These are phyloP conservation scores for Ophiostoma himal-ulmi DNA, from an alignment of 2,329 filamentous ascomycete genomes.

Conservation along the genomic window DNA sequence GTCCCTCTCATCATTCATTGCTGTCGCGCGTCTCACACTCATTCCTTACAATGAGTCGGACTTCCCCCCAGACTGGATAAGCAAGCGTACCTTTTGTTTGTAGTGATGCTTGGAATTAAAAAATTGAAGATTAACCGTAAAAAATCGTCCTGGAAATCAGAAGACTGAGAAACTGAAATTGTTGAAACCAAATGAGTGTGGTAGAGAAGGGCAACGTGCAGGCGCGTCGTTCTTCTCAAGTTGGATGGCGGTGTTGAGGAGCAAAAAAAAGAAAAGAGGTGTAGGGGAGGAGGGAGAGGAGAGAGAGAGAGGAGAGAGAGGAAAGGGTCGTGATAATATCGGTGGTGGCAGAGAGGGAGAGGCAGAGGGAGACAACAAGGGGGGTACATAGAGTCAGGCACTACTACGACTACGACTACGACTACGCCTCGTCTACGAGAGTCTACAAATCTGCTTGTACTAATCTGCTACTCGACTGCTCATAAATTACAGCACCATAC, in stretches of 20 bases:
- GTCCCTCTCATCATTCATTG: neutral
- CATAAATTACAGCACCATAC: neutral
- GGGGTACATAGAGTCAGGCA: neutral
- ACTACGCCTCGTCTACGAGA: neutral
- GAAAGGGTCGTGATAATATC: neutral
- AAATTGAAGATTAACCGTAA: constrained; percentile 6
- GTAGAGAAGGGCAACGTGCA: constrained; percentile 45
- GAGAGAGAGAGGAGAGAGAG: constrained; percentile 8
- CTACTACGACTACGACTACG: neutral
- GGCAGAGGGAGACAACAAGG: neutral
- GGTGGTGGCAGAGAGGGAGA: neutral
- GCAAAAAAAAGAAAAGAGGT: neutral
- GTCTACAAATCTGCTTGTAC: too few species aligned
- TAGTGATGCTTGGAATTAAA: constrained; percentile 13
- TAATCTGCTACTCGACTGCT: neutral
- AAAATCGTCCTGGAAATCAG: neutral
- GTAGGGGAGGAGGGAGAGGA: constrained; percentile 7
- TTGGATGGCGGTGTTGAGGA: constrained; percentile 41
- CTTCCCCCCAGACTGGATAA: neutral
- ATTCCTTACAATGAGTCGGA: neutral
- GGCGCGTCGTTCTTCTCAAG: constrained; percentile 33
- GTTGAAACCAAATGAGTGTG: constrained; percentile 48
- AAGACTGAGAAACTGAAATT: neutral
- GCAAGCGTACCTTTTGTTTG: neutral
- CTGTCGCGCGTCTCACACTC: neutral